A percentile compares a stretch with the other conserved stretches of the same genome.
These are phyloP conservation scores for Barnettozyma botsteinii DNA, from an alignment of 805 yeast species.

Conservation along the genomic window DNA sequence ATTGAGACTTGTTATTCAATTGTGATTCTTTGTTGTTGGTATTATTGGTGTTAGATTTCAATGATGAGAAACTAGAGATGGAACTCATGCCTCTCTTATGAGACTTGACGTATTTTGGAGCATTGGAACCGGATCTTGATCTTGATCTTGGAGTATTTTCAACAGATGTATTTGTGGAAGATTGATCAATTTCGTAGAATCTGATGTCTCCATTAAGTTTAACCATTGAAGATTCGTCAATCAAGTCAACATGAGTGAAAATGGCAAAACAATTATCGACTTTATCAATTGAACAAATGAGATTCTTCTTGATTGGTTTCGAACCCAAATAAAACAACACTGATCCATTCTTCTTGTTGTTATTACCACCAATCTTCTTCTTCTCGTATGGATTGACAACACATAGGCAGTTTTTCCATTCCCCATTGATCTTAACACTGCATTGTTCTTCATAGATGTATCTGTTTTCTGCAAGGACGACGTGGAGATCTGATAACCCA, in stretches of 20 bases:
- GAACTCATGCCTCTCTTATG: constrained; percentile 10
- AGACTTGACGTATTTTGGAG: neutral
- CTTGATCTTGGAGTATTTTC: constrained; percentile 8
- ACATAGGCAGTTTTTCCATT: constrained; percentile 53
- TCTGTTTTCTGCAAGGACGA: constrained; percentile 45
- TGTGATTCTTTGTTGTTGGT: too few relatives aligned
- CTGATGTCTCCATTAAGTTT: constrained; percentile 50
- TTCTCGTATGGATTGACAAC: constrained; percentile 41
- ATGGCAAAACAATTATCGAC: constrained; percentile 46
- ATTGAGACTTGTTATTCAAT: too few relatives aligned
- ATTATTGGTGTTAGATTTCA: constrained; percentile 2
- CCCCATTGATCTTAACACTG: constrained; percentile 48
- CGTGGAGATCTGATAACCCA: constrained; percentile 50
- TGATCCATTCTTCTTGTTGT: constrained; percentile 37
- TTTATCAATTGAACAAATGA: constrained; percentile 43
- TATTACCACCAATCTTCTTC: neutral
- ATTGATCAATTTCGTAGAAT: constrained; percentile 26
- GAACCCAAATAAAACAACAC: constrained; percentile 47
- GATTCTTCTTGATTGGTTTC: constrained; percentile 42
- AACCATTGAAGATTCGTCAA: constrained; percentile 51
- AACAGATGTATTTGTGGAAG: neutral
- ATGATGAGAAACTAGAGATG: constrained; percentile 9
- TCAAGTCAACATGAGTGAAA: constrained; percentile 51
- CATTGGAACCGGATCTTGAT: constrained; percentile 7
- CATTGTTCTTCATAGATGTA: constrained; percentile 54